Percentiles rank a stretch among this genome's conserved stretches.
phyloP scores from a whole-genome alignment of 2,329 filamentous ascomycete genomes.

The Herpomyces periplanetae region DNA sequence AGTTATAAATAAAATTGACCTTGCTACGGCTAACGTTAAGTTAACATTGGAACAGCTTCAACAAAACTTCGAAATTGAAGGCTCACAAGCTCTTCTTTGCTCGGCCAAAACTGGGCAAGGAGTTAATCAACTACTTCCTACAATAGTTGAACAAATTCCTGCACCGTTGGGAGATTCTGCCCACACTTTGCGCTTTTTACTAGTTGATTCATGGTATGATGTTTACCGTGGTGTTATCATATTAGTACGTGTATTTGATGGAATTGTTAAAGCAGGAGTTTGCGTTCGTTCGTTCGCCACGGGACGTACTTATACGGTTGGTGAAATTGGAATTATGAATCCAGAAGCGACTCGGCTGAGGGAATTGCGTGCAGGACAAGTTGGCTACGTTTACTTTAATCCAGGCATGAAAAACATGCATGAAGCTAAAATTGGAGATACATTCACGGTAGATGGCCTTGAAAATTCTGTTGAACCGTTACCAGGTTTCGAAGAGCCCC shows the following conservation, averaged over 20 bases:
- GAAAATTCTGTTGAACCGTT: slow-evolving; percentile 39
- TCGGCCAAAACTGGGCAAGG: slow-evolving; percentile 83
- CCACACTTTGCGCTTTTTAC: slow-evolving; percentile 37
- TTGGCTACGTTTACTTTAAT: slow-evolving; percentile 89
- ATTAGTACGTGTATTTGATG: slow-evolving; percentile 65
- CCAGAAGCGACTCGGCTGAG: slow-evolving; percentile 48
- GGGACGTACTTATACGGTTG: slow-evolving; percentile 54
- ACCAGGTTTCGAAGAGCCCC: slow-evolving; percentile 79
- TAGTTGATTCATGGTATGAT: slow-evolving; percentile 96
- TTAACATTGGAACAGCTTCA: slow-evolving; percentile 54
- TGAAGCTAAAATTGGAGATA: slow-evolving; percentile 84
- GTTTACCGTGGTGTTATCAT: slow-evolving; percentile 76
- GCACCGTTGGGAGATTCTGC: slow-evolving; percentile 29
- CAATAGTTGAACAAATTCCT: slow-evolving; percentile 49
- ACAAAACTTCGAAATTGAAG: slow-evolving; percentile 51
- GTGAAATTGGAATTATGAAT: slow-evolving; percentile 88
- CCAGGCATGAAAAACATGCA: slow-evolving; percentile 90
- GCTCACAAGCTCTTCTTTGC: slow-evolving; percentile 29
- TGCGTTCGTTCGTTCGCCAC: slow-evolving; percentile 60
- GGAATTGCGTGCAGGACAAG: slow-evolving; percentile 49
- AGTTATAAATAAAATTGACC: slow-evolving; percentile 84
- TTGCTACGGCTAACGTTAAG: slow-evolving; percentile 53
- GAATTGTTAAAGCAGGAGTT: slow-evolving; percentile 41
- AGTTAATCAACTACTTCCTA: slow-evolving; percentile 40
- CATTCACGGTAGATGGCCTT: slow-evolving; percentile 41